phyloP scores from a whole-genome alignment of 768 basidiomycete genomes.

The Boletus coccyginus region DNA sequence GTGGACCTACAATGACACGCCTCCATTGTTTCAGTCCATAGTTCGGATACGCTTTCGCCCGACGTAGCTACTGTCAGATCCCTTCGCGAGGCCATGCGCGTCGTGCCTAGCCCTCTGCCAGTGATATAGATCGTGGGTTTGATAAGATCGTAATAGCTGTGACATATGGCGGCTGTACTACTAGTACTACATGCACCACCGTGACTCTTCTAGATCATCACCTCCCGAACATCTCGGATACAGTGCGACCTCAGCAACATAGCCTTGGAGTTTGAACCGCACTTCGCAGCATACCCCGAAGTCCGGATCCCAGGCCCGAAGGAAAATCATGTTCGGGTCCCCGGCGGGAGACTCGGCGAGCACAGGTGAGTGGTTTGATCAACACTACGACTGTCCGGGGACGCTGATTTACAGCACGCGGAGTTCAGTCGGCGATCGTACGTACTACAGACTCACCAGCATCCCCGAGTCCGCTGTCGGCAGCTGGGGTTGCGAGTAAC shows the following conservation, averaged over 20 bases:
- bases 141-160: neutral
- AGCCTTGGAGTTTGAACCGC: too few relatives aligned
- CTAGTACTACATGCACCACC: too few relatives aligned
- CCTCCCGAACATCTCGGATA: neutral
- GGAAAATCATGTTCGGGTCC: neutral
- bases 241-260: neutral
- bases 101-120: neutral
- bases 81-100: neutral
- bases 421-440: neutral
- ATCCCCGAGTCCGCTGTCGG: slow-evolving; percentile 14
- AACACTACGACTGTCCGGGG: neutral
- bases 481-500: slow-evolving; percentile 3
- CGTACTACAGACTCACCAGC: neutral
- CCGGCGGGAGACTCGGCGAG: neutral
- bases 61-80: too few relatives aligned
- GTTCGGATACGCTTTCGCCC: neutral
- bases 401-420: slow-evolving; percentile 12
- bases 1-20: neutral
- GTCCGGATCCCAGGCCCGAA: too few relatives aligned
- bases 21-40: neutral
- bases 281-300: neutral
- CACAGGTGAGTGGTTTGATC: slow-evolving; percentile 10
- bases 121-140: neutral
- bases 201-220: neutral
- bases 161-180: neutral